Base-by-base conservation (phyloP, 352 stramenopile genomes). In the Phytophthora fragariae region DNA sequence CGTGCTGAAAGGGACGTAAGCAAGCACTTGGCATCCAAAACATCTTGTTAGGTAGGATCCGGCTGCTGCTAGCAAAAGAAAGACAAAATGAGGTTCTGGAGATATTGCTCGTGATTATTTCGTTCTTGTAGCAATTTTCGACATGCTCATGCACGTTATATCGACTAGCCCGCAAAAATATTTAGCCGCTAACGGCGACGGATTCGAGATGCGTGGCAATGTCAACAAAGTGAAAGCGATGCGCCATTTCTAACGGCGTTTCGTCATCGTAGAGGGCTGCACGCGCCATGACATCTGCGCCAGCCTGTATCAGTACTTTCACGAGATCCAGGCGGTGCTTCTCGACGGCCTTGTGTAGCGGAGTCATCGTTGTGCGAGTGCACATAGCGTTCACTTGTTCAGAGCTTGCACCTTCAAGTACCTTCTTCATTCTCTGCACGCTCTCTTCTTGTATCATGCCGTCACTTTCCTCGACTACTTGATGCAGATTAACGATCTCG, bases 271-370 rank as follows among this genome's bases (percentile, higher is more conserved):
- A 92, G 1, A 92, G 72, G 39, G 81, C 63, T 5, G 82, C 84
- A 29, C 71, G 62, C 12, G 79, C 81, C 10, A 72, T 47, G 1
- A 81, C 29, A 62, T 90, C 65, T 9, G 84, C 84, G 24, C 84
- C 82, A 33, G 77, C 75, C 60, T 57, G 9, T 19, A 92, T 52
- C 9, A 92, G 62, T 50, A 83, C 65, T 41, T 77, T 65, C 2
- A 89, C 83, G n/a, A 92, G 65, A 21, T 85, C 81, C 35, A 86
- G 53, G 10, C 76, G 78, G 46, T 87, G 77, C 67, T 84, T 86
- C 61, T 92, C 85, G 47, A 92, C 83, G 7, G 85, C 85, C 68
- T 89, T 89, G 62, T 92, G 85, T 33, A 92, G 37, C n/a, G 80
- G 78, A 17, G 85, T 89, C 82, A 92, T 89, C 37, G 72, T 86